Base-by-base conservation (phyloP, 257 asterid species). In the Verbena officinalis region DNA sequence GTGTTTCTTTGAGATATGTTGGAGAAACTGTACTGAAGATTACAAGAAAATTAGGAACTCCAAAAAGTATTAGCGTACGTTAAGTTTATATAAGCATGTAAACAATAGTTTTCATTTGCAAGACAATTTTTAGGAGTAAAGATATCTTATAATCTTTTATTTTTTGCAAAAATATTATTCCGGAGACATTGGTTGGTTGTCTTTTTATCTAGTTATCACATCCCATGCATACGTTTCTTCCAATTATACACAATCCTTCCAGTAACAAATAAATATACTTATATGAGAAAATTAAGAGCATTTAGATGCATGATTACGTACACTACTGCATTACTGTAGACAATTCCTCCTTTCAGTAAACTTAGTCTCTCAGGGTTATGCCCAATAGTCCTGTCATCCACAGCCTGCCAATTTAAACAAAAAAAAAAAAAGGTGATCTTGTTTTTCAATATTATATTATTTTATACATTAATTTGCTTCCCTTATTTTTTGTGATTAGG, bases 281-380 rank as follows among this genome's bases (percentile, higher is more conserved):
- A 39, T n/a, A 24, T 9, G 50, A 52, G 34, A 58, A 52, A 17
- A 12, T 24, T 20, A 53, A 54, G 40, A 67, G 71, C 40, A 64
- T 63, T 51, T 16, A 36, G 27, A 53, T 44, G n/a, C 67, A 79
- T 33, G 23, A 24, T 54, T 69, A 84, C 96, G 74, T 82, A 88
- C 95, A 84, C 95, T 63, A 84, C 87, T 54, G 88, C 90, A 76
- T 90, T 90, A 83, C 96, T 90, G 77, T 86, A 90, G 62, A 86
- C 87, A 40, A 88, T 90, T 72, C 97, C 91, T 80, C 95, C 96
- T 84, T 88, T 90, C 72, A 90, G 78, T 70, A 90, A 78, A 81
- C 97, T 90, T 68, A 90, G 72, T 68, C 97, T 84, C 92, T 90
- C 96, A 55, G 97, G 97, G 70, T 90, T 90, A 68, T 90, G 97